Evolutionary conservation across 2,329 filamentous ascomycete species (phyloP), one percentile per base, ranked within the genome.

Genomic region (Pseudogymnoascus sp.): DNA sequence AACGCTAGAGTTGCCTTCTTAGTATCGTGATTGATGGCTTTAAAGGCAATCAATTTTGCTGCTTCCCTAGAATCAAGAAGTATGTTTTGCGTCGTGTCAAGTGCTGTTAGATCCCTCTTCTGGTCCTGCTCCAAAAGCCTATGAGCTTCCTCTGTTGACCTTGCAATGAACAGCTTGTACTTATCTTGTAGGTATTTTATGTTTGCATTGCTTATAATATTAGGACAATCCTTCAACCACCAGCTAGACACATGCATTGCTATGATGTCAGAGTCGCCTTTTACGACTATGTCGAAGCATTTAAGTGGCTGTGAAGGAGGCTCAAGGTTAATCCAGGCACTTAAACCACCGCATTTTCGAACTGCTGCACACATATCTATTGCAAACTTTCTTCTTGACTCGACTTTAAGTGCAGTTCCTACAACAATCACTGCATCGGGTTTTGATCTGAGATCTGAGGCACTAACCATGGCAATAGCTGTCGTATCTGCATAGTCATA

Each of bases 341-440:
- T 90, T 63, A 96, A 83, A 1, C 92, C 92, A 69, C 95, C 89
- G 62, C 90, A 85, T 70, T 88, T 85, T 66, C 91, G 84, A 14
- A 93, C 90, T 37, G 90, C 87, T 60, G 86, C 86, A 75, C 92
- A 96, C 82, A 97, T 86, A 75, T 96, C 92, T 75, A 90, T 90
- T 65, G 93, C 91, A 65, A 97, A 89, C 63, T 91, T 84, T 67
- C 90, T 86, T 41, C 96, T 92, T 13, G 92, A 92, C 0, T 92
- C 92, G 62, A 98, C 92, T 75, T 97, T 96, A 72, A 98, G 79
- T 61, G 90, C 96, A 2, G 93, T 98, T 61, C 93, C 93, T 7
- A 96, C 93, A 16, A 98, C 93, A 67, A 98, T 85, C 39, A 98
- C 83, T 13, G 91, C 92, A 74, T 97, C 93, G 0, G 93, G 92